phyloP scores from a whole-genome alignment of 2,329 filamentous ascomycete genomes.

The Exserohilum turcica region DNA sequence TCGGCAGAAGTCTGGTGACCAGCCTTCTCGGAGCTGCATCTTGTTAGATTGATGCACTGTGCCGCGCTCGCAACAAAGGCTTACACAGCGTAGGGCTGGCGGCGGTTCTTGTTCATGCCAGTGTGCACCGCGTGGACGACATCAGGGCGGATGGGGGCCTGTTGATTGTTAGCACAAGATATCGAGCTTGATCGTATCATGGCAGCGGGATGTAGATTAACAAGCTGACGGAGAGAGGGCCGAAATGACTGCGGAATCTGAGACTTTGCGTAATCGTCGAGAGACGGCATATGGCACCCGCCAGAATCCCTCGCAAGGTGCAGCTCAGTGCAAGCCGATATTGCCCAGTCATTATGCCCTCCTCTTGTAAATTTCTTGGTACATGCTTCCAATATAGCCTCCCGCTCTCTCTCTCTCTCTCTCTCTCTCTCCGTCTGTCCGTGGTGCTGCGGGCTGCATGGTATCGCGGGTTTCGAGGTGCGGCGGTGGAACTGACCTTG shows the following conservation, averaged over 20 bases:
- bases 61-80: constrained; percentile 13
- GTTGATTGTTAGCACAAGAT: constrained; percentile 15
- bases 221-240: constrained; percentile 5
- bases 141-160: constrained; percentile 93
- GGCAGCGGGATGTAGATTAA: not conserved
- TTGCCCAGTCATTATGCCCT: not conserved
- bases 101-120: constrained; percentile 99
- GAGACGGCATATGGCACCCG: not conserved
- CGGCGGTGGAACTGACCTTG: constrained; percentile 55
- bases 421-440: constrained; percentile 7
- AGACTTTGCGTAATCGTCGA: constrained; percentile 7
- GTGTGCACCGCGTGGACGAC: constrained; percentile 99
- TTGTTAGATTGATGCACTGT: constrained; percentile 23
- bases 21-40: constrained; percentile 78
- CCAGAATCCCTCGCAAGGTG: constrained; percentile 3
- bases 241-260: not conserved
- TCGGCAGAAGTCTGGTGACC: constrained; percentile 99
- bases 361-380: not conserved
- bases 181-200: not conserved
- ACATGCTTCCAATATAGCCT: constrained; percentile 4
- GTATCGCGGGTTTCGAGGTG: constrained; percentile 19
- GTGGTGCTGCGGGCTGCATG: constrained; percentile 7
- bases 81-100: constrained; percentile 98
- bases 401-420: constrained; percentile 7
- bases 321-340: constrained; percentile 2